phyloP scores from a whole-genome alignment of 2,329 filamentous ascomycete species.

The Trichoderma aggressivum region DNA sequence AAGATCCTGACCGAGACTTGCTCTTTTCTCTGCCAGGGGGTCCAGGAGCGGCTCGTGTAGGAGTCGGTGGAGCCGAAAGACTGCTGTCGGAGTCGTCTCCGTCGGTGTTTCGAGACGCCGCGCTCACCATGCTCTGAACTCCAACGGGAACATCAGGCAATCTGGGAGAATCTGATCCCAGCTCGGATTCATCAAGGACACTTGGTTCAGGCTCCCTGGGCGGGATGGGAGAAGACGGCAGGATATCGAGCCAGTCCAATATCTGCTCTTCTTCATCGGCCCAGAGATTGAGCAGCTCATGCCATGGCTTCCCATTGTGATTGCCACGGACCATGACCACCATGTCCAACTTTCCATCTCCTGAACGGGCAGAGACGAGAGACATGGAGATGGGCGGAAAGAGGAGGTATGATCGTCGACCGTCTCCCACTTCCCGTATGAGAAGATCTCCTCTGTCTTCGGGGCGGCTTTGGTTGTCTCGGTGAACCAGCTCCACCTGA shows the following conservation, averaged over 20 bases:
- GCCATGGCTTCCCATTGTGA: slow-evolving; percentile 67
- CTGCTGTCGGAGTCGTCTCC: slow-evolving; percentile 16
- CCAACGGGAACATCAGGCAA: slow-evolving; percentile 33
- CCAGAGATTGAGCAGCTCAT: slow-evolving; percentile 74
- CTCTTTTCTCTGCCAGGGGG: slow-evolving; percentile 21
- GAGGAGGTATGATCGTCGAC: slow-evolving; percentile 72
- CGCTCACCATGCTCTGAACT: slow-evolving; percentile 28
- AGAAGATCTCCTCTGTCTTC: slow-evolving; percentile 78
- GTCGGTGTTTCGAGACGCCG: slow-evolving; percentile 23
- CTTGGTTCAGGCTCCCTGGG: slow-evolving; percentile 39
- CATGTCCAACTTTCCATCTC: slow-evolving; percentile 67
- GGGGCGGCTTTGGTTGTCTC: slow-evolving; percentile 70
- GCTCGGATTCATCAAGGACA: slow-evolving; percentile 29
- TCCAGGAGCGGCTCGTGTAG: slow-evolving; percentile 24
- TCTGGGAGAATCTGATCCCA: slow-evolving; percentile 24
- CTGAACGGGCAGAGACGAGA: slow-evolving; percentile 74
- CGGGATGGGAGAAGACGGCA: slow-evolving; percentile 54
- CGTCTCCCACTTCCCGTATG: slow-evolving; percentile 81
- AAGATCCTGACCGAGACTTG: slow-evolving; percentile 31
- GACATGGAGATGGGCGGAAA: slow-evolving; percentile 81
- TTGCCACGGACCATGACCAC: slow-evolving; percentile 82
- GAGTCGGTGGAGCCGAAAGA: slow-evolving; percentile 25
- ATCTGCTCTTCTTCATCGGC: slow-evolving; percentile 74
- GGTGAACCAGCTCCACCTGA: slow-evolving; percentile 78
- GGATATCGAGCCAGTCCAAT: slow-evolving; percentile 81